These are phyloP conservation scores for Pestalotiopsis sp. DNA, from an alignment of 2,329 filamentous ascomycete genomes.

Conservation along the genomic window DNA sequence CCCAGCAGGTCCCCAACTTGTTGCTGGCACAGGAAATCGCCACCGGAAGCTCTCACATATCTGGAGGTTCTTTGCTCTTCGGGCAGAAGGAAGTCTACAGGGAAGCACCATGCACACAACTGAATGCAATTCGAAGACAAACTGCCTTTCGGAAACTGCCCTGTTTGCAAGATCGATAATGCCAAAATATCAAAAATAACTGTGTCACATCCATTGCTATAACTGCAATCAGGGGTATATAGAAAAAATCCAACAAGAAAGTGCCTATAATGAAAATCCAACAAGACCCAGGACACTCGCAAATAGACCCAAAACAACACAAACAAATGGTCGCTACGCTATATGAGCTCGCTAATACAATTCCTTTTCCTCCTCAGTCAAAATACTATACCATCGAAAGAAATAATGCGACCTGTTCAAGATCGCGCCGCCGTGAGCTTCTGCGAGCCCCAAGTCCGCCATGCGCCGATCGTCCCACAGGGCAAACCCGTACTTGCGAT, in stretches of 20 bases:
- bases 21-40: too few species aligned
- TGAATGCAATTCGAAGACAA: too few species aligned
- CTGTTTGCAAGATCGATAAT: too few species aligned
- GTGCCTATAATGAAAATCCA: background rate
- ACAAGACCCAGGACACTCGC: background rate
- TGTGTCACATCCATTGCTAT: too few species aligned
- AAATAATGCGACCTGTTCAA: background rate
- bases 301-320: background rate
- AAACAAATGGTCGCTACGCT: background rate
- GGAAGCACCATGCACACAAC: too few species aligned
- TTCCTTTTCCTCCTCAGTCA: background rate
- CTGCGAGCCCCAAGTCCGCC: background rate
- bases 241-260: background rate
- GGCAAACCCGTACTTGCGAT: constrained; percentile 3
- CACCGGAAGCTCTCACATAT: too few species aligned
- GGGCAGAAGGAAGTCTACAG: too few species aligned
- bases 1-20: too few species aligned
- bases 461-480: background rate
- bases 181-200: too few species aligned
- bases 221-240: background rate
- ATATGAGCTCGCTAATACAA: background rate
- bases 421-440: background rate
- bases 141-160: too few species aligned
- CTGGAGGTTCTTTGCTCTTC: too few species aligned
- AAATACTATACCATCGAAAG: constrained; percentile 5